Evolutionary conservation across 1,284 basidiomycete genomes (phyloP).

Genomic region (Moesziomyces parantarcticus): DNA sequence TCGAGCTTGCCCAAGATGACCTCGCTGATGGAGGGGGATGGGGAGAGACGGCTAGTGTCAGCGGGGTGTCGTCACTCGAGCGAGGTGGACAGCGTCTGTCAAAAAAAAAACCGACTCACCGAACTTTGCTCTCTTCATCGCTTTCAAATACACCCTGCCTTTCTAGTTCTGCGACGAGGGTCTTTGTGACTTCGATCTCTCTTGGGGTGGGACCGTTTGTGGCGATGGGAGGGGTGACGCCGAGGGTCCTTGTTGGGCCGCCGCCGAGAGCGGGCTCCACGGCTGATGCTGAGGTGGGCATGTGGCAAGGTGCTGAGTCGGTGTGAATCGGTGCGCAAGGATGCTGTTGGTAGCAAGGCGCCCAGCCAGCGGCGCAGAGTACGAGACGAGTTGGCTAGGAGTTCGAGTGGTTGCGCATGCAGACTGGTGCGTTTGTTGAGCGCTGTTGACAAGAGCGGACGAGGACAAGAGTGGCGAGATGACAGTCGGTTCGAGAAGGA

Average conservation of each 20-base stretch:
- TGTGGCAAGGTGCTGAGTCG: conserved; percentile 3
- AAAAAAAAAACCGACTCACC: conserved; percentile 73
- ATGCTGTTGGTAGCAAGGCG: neutral
- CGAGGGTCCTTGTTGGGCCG: conserved; percentile 58
- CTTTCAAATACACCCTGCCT: conserved; percentile 88
- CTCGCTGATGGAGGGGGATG: conserved; percentile 75
- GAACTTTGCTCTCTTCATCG: conserved; percentile 85
- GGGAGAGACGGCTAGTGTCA: neutral
- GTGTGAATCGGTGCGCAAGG: neutral
- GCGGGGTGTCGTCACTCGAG: neutral
- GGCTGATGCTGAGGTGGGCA: conserved; percentile 46
- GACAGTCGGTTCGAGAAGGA: no score
- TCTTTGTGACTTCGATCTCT: conserved; percentile 75
- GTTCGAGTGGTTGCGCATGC: no score
- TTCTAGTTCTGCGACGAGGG: conserved; percentile 87
- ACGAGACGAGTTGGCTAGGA: neutral
- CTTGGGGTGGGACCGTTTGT: conserved; percentile 62
- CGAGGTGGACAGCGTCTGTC: conserved; percentile 14
- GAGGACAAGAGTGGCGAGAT: no score
- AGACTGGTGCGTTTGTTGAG: no score
- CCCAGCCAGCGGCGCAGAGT: no score
- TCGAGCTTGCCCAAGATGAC: conserved; percentile 89
- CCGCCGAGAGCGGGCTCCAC: conserved; percentile 49
- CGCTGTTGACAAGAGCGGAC: no score
- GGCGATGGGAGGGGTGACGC: conserved; percentile 88